A percentile compares a stretch with the other conserved stretches of the same genome.
These are phyloP conservation scores for Gossypium herbaceum DNA, from an alignment of 345 rosid genomes.

Conservation along the genomic window DNA sequence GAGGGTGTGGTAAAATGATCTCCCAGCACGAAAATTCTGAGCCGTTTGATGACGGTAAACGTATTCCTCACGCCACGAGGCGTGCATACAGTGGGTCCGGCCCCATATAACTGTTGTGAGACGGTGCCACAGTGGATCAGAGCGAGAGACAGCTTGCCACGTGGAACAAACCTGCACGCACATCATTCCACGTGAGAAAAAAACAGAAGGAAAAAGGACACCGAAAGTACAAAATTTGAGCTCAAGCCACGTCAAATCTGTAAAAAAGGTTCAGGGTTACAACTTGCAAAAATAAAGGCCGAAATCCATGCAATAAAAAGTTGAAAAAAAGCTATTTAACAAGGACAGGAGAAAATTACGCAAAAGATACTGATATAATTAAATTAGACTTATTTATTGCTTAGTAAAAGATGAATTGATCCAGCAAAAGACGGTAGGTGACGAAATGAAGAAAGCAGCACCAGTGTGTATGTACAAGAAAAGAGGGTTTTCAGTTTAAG, in stretches of 20 bases:
- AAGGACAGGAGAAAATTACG: background rate
- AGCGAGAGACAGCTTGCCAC: slow-evolving; percentile 81
- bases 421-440: background rate
- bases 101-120: slow-evolving; percentile 62
- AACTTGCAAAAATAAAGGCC: background rate
- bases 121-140: slow-evolving; percentile 69
- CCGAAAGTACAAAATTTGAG: background rate
- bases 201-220: background rate
- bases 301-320: background rate
- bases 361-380: background rate
- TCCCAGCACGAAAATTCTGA: slow-evolving; percentile 48
- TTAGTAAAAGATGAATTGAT: background rate
- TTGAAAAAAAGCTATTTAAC: background rate
- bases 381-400: background rate
- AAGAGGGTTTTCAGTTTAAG: background rate
- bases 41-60: slow-evolving; percentile 63
- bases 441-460: background rate
- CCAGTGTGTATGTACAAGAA: background rate
- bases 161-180: slow-evolving; percentile 70
- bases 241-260: slow-evolving; percentile 12
- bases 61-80: slow-evolving; percentile 74
- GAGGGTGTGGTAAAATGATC: slow-evolving; percentile 39
- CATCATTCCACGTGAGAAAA: background rate
- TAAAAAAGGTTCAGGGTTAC: background rate
- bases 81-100: slow-evolving; percentile 32